Evolutionary conservation across 805 yeast species (phyloP), one percentile per base, ranked within the genome.

Genomic region (Monosporozyma solicola): DNA sequence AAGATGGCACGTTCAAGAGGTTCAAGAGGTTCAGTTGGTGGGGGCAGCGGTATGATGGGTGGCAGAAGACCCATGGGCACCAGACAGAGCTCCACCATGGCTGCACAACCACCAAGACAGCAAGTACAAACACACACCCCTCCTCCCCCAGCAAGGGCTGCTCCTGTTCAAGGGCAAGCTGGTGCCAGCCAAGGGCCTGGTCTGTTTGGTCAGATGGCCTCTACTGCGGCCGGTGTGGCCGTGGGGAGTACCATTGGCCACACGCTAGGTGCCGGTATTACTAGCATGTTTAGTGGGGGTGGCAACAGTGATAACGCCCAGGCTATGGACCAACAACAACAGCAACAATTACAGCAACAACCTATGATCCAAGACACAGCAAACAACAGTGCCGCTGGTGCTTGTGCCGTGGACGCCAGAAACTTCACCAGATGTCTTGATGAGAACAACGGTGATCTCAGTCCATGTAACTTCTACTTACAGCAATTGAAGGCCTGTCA

Each of bases 141-240:
- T 66, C 71, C 79, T 11, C 53, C 58, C 31, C 50, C 41, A 11
- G 51, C 51, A 13, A 37, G 35, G 11, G 51, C 51, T 5, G 41
- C 55, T 55, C 22, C 57, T 68, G 39, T 35, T 1, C 39, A 35
- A 5, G 15, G 16, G 4, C 39, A 73, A 78, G 47, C 77, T 77
- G 57, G 74, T 78, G 51, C 84, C 76, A 66, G 79, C 80, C 43
- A 66, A 61, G 80, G 78, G 63, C 97, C 97, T 48, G 97, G 98
- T 64, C 64, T 92, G 68, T 91, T 92, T 65, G 87, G 92, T 55
- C 95, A 94, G 74, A 94, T 94, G 99, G 98, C 98, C 41, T 78
- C 95, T 48, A 94, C 99, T 49, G 99, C 99, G 53, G 99, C 98
- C 49, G 99, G 99, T 83, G 99, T 94, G 47, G 99, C 98, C 52